Conservation (phyloP, 1,284 basidiomycete species). For the Apiotrichum sp. region DNA sequence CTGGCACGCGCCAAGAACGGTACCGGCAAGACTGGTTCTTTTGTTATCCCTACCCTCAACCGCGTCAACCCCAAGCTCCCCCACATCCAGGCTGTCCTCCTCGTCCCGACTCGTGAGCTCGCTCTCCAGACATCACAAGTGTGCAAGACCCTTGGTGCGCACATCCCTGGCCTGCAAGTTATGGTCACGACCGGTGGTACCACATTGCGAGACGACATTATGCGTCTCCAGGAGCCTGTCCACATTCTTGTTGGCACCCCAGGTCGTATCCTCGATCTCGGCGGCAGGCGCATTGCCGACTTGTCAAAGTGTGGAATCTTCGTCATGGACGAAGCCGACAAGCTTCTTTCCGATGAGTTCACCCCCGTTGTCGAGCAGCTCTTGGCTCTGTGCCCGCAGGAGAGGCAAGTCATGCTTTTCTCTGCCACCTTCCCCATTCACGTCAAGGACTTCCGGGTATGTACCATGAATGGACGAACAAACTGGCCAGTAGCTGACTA, state of each 20-base stretch:
- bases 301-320: conserved; percentile 91
- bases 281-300: conserved; percentile 89
- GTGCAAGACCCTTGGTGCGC: conserved; percentile 93
- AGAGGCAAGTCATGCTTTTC: conserved; percentile 97
- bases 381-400: conserved; percentile 72
- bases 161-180: conserved; percentile 80
- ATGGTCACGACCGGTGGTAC: conserved; percentile 99
- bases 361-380: conserved; percentile 98
- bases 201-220: conserved; percentile 94
- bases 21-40: conserved; percentile 73
- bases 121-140: conserved; percentile 96
- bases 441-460: conserved; percentile 90
- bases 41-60: conserved; percentile 94
- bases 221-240: conserved; percentile 81
- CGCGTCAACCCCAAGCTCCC: conserved; percentile 77
- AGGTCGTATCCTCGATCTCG: conserved; percentile 90
- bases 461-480: background rate
- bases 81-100: conserved; percentile 91
- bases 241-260: conserved; percentile 97
- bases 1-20: conserved; percentile 59
- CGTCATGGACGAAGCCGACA: conserved; percentile 99
- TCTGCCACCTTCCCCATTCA: conserved; percentile 98
- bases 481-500: background rate
- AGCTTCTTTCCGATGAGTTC: conserved; percentile 94
- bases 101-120: conserved; percentile 91